Percentiles rank a stretch among this genome's conserved stretches.
phyloP scores from a whole-genome alignment of 1,284 basidiomycete genomes.

The Phellopilus nigrolimitatus region DNA sequence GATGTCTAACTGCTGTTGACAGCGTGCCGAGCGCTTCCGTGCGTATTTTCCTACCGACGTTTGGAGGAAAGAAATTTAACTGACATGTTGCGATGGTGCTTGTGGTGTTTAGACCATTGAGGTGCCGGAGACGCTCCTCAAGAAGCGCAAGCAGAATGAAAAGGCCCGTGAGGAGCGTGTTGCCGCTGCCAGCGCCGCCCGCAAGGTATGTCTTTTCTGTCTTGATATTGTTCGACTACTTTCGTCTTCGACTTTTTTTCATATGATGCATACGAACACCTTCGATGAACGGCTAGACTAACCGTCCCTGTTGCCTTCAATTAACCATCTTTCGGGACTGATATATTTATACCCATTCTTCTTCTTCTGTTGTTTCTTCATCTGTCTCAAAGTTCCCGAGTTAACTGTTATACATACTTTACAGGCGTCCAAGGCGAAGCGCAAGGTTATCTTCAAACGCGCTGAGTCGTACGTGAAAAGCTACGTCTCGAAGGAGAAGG shows the following conservation, averaged over 20 bases:
- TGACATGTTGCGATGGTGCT: conserved; percentile 11
- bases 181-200: conserved; percentile 78
- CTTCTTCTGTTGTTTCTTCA: conserved; percentile 6
- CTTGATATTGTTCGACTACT: conserved; percentile 16
- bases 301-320: conserved; percentile 74
- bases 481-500: conserved; percentile 89
- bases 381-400: conserved; percentile 10
- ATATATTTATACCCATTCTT: conserved; percentile 28
- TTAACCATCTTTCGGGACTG: conserved; percentile 99
- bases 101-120: conserved; percentile 64
- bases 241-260: conserved; percentile 25
- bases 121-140: conserved; percentile 98
- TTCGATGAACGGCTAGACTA: conserved; percentile 67
- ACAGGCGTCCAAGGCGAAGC: conserved; percentile 86
- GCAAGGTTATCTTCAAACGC: conserved; percentile 99
- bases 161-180: conserved; percentile 96
- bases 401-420: conserved; percentile 20
- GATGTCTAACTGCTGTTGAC: conserved; percentile 3
- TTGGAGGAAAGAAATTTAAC: conserved; percentile 1
- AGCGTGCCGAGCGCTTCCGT: conserved; percentile 73
- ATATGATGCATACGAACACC: conserved; percentile 79
- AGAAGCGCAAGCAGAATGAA: conserved; percentile 98
- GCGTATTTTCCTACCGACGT: conserved; percentile 29
- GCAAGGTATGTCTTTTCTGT: conserved; percentile 71
- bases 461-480: conserved; percentile 99